Percentiles rank a stretch among this genome's conserved stretches.
Evolutionary conservation across 2,329 filamentous ascomycete species (phyloP).

Genomic region (Macrophomina phaseolina): DNA sequence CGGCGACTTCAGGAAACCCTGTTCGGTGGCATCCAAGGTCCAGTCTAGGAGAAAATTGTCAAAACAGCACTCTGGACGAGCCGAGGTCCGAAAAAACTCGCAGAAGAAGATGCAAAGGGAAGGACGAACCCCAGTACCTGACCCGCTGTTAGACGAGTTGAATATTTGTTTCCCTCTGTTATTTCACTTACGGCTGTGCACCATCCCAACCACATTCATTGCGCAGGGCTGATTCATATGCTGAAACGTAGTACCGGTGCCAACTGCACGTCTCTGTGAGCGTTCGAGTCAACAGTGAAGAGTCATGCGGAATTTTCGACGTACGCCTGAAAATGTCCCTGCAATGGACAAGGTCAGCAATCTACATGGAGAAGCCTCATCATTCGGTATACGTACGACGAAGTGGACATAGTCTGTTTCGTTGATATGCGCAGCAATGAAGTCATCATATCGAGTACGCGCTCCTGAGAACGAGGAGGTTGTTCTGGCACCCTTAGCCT

Average conservation of each 20-base stretch:
- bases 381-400: constrained; percentile 1
- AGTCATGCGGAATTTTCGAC: background rate
- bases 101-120: background rate
- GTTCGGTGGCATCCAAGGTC: constrained; percentile 23
- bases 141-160: background rate
- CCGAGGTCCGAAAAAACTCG: too few relatives aligned
- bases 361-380: too few relatives aligned
- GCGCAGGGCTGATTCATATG: constrained; percentile 18
- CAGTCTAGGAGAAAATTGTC: constrained; percentile 18
- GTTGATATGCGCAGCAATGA: constrained; percentile 43
- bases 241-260: constrained; percentile 18
- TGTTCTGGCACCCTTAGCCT: constrained; percentile 38
- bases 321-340: constrained; percentile 26
- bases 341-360: background rate
- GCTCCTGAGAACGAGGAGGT: constrained; percentile 37
- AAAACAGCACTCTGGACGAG: background rate
- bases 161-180: background rate
- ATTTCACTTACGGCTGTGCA: constrained; percentile 17
- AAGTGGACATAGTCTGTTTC: constrained; percentile 30
- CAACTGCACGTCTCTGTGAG: background rate
- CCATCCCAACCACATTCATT: constrained; percentile 17
- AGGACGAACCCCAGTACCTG: constrained; percentile 20
- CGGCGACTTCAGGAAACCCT: constrained; percentile 18
- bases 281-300: background rate
- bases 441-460: constrained; percentile 45